These are phyloP conservation scores for Epichloe gansuensis DNA, from an alignment of 2,329 filamentous ascomycete genomes.

Conservation along the genomic window DNA sequence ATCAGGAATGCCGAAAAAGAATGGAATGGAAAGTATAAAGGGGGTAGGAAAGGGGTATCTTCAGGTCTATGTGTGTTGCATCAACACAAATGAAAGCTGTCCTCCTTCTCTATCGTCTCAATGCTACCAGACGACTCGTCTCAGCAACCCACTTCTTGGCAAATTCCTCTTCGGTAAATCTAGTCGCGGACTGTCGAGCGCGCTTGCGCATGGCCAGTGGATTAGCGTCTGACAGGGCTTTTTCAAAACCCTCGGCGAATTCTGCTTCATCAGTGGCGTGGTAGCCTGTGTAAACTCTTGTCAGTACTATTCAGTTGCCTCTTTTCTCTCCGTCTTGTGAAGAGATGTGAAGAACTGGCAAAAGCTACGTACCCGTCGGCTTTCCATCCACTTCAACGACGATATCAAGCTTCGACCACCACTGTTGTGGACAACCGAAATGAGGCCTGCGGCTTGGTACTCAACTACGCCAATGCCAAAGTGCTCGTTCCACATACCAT, in stretches of 20 bases:
- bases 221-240: constrained; percentile 61
- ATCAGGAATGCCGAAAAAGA: neutral
- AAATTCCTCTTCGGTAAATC: constrained; percentile 86
- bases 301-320: neutral
- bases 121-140: constrained; percentile 57
- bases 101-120: constrained; percentile 17
- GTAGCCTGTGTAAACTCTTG: constrained; percentile 46
- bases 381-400: constrained; percentile 69
- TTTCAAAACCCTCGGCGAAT: constrained; percentile 70
- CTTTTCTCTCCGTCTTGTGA: neutral
- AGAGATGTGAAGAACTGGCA: neutral
- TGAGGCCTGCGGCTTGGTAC: constrained; percentile 89
- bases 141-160: constrained; percentile 64
- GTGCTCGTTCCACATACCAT: constrained; percentile 99
- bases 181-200: constrained; percentile 63
- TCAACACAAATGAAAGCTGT: constrained; percentile 6
- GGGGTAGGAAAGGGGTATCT: constrained; percentile 23
- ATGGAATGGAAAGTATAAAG: neutral
- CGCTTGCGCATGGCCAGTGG: constrained; percentile 62
- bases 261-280: constrained; percentile 68
- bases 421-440: constrained; percentile 85
- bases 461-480: constrained; percentile 98
- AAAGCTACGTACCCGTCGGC: constrained; percentile 51
- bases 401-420: constrained; percentile 88
- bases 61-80: constrained; percentile 16